A percentile compares a stretch with the other conserved stretches of the same genome.
These are phyloP conservation scores for Silene conica DNA, from an alignment of 148 eudicot species.

Conservation along the genomic window DNA sequence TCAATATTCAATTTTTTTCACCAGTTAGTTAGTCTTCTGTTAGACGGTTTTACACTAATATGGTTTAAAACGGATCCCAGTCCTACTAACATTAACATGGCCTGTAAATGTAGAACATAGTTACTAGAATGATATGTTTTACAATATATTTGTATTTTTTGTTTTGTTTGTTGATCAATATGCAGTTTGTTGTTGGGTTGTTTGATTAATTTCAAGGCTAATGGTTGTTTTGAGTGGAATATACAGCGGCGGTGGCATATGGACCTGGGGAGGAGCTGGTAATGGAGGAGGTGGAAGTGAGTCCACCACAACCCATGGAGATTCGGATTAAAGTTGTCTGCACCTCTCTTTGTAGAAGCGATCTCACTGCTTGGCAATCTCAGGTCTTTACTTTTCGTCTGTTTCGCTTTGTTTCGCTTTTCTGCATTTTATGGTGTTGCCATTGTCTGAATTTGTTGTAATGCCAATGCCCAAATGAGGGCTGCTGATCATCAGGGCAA, in stretches of 20 bases:
- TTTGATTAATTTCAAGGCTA: no score
- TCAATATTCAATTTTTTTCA: neutral
- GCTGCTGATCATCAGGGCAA: no score
- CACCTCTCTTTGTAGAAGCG: conserved; percentile 92
- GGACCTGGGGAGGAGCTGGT: conserved; percentile 70
- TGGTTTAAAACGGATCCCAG: neutral
- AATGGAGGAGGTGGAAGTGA: conserved; percentile 86
- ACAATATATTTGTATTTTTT: no score
- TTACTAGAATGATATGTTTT: no score
- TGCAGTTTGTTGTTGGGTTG: neutral
- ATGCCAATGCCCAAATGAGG: no score
- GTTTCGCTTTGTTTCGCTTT: neutral
- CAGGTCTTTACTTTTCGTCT: conserved; percentile 30
- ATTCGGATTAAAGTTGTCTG: conserved; percentile 77
- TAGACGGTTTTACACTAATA: neutral
- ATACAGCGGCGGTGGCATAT: conserved; percentile 90
- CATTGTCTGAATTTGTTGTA: neutral
- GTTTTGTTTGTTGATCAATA: neutral
- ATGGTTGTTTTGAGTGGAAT: neutral
- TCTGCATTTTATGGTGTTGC: no score
- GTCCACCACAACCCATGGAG: conserved; percentile 84
- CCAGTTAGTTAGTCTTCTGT: no score
- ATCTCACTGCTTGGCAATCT: conserved; percentile 81
- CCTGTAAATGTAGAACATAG: no score
- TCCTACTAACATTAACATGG: neutral